Base-by-base conservation (phyloP, 768 basidiomycete species). In the Psilocybe sp. region DNA sequence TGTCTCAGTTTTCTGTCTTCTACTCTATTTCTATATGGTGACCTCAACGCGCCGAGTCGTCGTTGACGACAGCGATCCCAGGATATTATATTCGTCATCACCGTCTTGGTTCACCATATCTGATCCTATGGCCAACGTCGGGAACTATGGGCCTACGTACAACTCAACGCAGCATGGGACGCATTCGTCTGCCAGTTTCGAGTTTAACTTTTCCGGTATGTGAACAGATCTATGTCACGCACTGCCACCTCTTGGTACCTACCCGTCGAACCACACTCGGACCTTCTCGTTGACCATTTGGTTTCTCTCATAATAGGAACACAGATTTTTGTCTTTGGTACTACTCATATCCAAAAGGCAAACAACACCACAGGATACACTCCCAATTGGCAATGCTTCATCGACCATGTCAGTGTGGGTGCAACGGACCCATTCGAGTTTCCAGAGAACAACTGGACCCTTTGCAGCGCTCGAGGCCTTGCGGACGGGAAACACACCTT, bases 361-460 rank as follows among this genome's bases (percentile, higher is more conserved):
- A 28, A 28, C 7, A 56, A 52, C 20, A 47, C 45, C 15, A 40
- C 52, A 4, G 56, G 58, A 3, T 34, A 46, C 9, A 47, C 53
- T 51, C 68, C 64, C n/a, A 51, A 51, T 13, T 70, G 67, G 66
- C 57, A 59, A 13, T 71, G 70, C 48, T 62, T 62, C 47, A 48
- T 71, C 34, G 68, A 71, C 54, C 49, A 50, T 7, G 50, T 54
- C 14, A 57, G 50, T 14, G 61, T 65, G 19, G 47, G 48, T 13
- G 43, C 58, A 10, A 54, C 53, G 8, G 19, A 56, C 6, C 54
- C 64, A 8, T 63, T 63, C 44, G 35, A 34, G 12, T 57, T 47
- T 35, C 13, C 43, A 4, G 67, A 71, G 43, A 70, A 71, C 39
- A 69, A 68, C 56, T 68, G 65, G 66, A 7, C 19, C 2, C 52